Conservation (phyloP, 257 asterid species). For the Solanum chiquidenum region DNA sequence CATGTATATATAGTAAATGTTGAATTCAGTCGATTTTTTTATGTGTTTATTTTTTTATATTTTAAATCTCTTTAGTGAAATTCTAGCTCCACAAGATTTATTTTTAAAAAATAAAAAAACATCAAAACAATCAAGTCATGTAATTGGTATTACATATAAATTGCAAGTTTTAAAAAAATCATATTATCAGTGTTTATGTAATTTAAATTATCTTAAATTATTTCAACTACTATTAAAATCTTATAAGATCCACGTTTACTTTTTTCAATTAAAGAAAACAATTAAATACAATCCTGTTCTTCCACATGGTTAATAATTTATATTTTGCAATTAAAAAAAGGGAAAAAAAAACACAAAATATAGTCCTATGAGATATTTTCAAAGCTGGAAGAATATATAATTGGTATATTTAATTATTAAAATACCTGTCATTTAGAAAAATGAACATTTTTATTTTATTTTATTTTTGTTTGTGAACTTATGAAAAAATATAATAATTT, state of each 20-base stretch:
- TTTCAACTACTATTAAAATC: not conserved
- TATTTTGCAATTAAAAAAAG: not conserved
- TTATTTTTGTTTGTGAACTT: not conserved
- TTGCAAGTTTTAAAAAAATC: not conserved
- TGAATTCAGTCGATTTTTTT: not conserved
- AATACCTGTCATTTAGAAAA: not conserved
- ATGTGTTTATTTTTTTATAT: not conserved
- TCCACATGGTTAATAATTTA: not conserved
- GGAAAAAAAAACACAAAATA: not conserved
- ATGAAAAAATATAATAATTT: not conserved
- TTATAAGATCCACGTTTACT: not conserved
- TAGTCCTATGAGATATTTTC: not conserved
- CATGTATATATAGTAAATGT: not conserved
- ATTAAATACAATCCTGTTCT: not conserved
- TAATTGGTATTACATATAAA: not conserved
- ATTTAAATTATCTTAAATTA: not conserved
- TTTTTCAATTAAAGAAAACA: not conserved
- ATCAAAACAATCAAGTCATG: not conserved
- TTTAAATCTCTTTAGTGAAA: not conserved
- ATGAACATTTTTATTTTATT: not conserved
- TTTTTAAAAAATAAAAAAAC: rapidly evolving
- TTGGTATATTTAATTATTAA: not conserved
- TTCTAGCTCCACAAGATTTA: not conserved
- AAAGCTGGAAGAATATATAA: not conserved
- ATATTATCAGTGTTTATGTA: not conserved